These are phyloP conservation scores for Tricholoma sp. DNA, from an alignment of 768 basidiomycete species.

Conservation along the genomic window DNA sequence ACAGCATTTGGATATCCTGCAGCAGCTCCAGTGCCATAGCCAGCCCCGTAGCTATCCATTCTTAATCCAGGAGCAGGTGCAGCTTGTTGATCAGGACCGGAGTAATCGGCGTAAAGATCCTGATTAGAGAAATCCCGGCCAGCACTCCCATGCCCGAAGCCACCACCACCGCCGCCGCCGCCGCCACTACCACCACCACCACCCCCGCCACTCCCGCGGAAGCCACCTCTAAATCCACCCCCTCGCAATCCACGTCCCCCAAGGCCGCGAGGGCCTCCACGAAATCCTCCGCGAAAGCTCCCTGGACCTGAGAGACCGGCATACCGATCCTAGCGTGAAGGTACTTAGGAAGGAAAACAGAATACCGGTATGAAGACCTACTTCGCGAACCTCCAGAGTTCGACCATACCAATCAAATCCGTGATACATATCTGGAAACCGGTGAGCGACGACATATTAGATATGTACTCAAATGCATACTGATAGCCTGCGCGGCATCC, in stretches of 20 bases:
- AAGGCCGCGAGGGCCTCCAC: conserved; percentile 37
- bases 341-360: neutral
- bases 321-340: conserved; percentile 69
- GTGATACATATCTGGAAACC: conserved; percentile 79
- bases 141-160: conserved; percentile 46
- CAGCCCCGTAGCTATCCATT: conserved; percentile 34
- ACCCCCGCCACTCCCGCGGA: conserved; percentile 47
- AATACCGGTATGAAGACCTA: conserved; percentile 28
- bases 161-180: conserved; percentile 51
- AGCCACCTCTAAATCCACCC: conserved; percentile 51
- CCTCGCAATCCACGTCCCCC: conserved; percentile 37
- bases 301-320: conserved; percentile 78
- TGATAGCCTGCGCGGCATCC: conserved; percentile 89
- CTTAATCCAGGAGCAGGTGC: conserved; percentile 34
- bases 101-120: conserved; percentile 89
- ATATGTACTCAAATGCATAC: conserved; percentile 41
- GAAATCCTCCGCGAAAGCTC: conserved; percentile 48
- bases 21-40: conserved; percentile 30
- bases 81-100: conserved; percentile 73
- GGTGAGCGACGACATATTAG: conserved; percentile 5
- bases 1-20: conserved; percentile 27
- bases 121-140: conserved; percentile 81
- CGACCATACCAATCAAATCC: conserved; percentile 98
- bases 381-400: conserved; percentile 93
- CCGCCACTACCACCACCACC: conserved; percentile 42